Base-by-base conservation (phyloP, 2,329 filamentous ascomycete species). In the Pyrenophora seminiperda region DNA sequence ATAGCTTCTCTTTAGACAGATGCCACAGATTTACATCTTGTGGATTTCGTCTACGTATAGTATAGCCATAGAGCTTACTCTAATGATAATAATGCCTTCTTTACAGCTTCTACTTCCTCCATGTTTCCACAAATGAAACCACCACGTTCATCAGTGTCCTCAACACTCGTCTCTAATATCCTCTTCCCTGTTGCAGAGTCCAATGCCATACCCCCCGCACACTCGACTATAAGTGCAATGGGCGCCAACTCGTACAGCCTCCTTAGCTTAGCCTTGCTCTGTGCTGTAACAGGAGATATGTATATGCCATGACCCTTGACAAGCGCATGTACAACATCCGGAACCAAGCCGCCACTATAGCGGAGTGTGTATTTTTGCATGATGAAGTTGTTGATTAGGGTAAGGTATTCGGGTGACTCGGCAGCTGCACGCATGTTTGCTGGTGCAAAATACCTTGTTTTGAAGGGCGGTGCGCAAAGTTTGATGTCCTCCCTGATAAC, bases 301-400 rank as follows among this genome's bases (percentile, higher is more conserved):
- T 86, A 87, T 1, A 87, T 65, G 1, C 84, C 84, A 45, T 86
- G 83, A 0, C 83, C 82, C 66, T 86, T 86, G 51, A 81, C 78
- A 6, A 87, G 70, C 3, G 79, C 77, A 50, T 86, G 84, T 10
- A 81, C 79, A 0, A 86, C 71, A 47, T 87, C 84, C 0, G 84
- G 84, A 3, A 87, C 83, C 3, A 87, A 67, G 0, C 84, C 84
- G 0, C 84, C 84, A 14, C 77, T 78, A 59, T 86, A 87, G 2
- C 84, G 74, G 30, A 87, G 72, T 1, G 83, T 85, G 63, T 85
- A 86, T 58, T 76, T 77, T 32, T 78, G 65, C 17, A 32, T 37
- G 24, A 44, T 31, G 13, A 44, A 27, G 10, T 11, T 27, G 18
- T 71, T 69, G 4, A 86, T 70, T 0, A 86, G 74, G 0, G 41